Evolutionary conservation across 306 rosid genomes (phyloP), one percentile per base, ranked within the genome.

Genomic region (Pyrus bretschneideri): DNA sequence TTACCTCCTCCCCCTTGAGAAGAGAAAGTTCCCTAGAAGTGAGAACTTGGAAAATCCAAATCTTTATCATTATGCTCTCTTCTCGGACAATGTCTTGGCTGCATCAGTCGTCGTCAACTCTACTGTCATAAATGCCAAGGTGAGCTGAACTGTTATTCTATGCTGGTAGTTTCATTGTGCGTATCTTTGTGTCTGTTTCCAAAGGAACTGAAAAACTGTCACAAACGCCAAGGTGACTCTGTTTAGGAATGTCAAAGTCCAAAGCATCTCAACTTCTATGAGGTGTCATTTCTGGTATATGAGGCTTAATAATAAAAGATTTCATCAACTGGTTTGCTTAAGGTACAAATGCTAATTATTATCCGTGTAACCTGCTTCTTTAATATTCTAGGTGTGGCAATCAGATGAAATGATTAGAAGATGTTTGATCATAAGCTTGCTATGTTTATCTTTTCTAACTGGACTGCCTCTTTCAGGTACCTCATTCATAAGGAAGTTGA

Each of bases 71-170:
- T 92, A 96, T 69, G 96, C 98, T 35, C 87, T 96, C 76, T 96
- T 93, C 85, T 91, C 98, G 17, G 99, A 96, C 88, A 96, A 96
- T 65, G 98, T 96, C 80, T 83, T 96, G 93, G 99, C 97, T 81
- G 96, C 98, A 66, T 92, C 97, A 7, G 97, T 96, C 9, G 97
- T 96, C 66, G 93, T 96, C 82, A 96, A 92, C 86, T 92, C 98
- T 69, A 83, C 98, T 81, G 59, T 92, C 75, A 79, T 25, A 70
- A 92, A 92, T 79, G 96, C 96, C 72, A 92, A 96, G 98, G 99
- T 96, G 78, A 85, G 49, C 61, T 17, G 3, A 49, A 33, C 44
- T 30, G 12, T 77, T 78, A 78, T 54, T 30, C 71, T 54, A 42
- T 77, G 71, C 23, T 63, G 61, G 75, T 44, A 54, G 68, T 19